Conservation (phyloP, 139 green algal genomes). For the Chlorella sp. region DNA sequence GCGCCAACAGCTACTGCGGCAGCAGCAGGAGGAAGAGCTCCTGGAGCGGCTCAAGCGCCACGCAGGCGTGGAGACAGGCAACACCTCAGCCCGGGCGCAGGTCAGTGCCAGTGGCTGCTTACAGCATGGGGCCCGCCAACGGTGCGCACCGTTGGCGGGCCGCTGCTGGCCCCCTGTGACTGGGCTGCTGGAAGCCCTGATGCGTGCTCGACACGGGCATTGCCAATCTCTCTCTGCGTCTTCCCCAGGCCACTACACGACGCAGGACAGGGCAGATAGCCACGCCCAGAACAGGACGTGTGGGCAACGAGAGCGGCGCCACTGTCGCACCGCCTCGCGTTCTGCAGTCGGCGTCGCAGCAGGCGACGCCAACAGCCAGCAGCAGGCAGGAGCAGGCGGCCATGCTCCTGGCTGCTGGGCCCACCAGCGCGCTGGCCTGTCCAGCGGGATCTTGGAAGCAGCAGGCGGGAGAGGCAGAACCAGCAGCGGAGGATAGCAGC, state of each 20-base stretch:
- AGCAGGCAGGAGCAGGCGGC: no score
- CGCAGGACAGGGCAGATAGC: neutral
- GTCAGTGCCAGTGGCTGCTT: slow-evolving; percentile 3
- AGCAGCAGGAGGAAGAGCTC: slow-evolving; percentile 39
- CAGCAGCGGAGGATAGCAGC: neutral
- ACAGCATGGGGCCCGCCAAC: neutral
- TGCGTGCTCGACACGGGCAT: neutral
- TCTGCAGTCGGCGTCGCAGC: slow-evolving; percentile 2
- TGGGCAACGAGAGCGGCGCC: neutral
- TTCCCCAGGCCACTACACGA: neutral
- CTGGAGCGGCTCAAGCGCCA: slow-evolving; percentile 44
- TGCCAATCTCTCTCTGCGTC: no score
- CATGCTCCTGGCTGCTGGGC: no score
- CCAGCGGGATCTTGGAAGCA: no score
- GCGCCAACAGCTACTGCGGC: slow-evolving; percentile 35
- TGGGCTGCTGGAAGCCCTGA: neutral
- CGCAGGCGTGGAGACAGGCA: slow-evolving; percentile 22
- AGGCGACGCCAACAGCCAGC: no score
- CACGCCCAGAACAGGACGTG: neutral
- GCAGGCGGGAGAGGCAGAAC: neutral
- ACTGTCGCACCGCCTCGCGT: neutral
- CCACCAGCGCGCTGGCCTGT: no score
- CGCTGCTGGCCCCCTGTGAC: neutral
- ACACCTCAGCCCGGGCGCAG: neutral
- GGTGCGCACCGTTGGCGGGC: slow-evolving; percentile 7